Percentiles rank a stretch among this genome's conserved stretches.
phyloP scores from a whole-genome alignment of 192 early-diverging fungal species.

The Coemansia sp. region DNA sequence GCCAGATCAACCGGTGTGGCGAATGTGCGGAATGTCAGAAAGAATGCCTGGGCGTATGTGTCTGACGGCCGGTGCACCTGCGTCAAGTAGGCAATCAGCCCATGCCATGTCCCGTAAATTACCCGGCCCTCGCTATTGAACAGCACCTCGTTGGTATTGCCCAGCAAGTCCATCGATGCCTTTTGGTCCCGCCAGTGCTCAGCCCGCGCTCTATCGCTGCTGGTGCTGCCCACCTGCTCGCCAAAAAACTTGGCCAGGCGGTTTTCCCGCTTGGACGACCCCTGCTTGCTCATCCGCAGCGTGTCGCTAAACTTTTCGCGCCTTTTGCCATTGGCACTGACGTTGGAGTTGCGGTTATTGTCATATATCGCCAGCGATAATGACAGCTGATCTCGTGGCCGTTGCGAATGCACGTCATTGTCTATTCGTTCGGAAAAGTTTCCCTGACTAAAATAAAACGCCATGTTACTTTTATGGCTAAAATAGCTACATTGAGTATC shows the following conservation, averaged over 20 bases:
- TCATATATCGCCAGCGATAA: constrained; percentile 5
- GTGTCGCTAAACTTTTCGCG: not conserved
- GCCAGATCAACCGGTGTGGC: constrained; percentile 66
- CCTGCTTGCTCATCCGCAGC: constrained; percentile 1
- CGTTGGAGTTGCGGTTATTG: not conserved
- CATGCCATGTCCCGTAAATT: constrained; percentile 50
- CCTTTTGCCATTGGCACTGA: not conserved
- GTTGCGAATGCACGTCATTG: not conserved
- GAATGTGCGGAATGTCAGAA: constrained; percentile 85
- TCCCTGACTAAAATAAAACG: constrained; percentile 49
- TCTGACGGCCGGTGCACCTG: constrained; percentile 50
- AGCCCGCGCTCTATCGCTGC: constrained; percentile 1
- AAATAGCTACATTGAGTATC: not conserved
- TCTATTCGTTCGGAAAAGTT: constrained; percentile 22
- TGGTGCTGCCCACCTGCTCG: constrained; percentile 5
- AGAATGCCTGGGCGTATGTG: constrained; percentile 67
- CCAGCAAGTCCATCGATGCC: not conserved
- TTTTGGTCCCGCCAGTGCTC: constrained; percentile 1
- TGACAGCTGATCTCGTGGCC: not conserved
- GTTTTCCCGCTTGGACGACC: constrained; percentile 12
- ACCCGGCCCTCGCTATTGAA: constrained; percentile 51
- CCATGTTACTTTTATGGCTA: constrained; percentile 14
- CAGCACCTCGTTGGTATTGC: constrained; percentile 17
- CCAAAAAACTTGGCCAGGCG: constrained; percentile 34
- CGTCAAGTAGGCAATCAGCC: constrained; percentile 38